A percentile compares a stretch with the other conserved stretches of the same genome.
Evolutionary conservation across 2,329 filamentous ascomycete genomes (phyloP).

Genomic region (Huntiella bhutanensis): DNA sequence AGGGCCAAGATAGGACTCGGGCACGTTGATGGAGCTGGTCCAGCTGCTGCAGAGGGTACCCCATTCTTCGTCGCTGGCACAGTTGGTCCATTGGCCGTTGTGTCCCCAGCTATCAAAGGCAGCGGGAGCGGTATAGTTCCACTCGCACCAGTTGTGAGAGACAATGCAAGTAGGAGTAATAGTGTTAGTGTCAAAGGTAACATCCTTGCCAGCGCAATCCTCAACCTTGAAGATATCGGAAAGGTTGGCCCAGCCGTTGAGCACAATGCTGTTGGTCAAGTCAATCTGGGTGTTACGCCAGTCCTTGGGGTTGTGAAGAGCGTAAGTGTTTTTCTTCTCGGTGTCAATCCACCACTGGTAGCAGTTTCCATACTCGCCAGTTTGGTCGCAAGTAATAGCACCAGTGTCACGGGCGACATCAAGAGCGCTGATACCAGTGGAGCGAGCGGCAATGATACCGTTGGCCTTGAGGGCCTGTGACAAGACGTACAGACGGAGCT

Average conservation of each 20-base stretch:
- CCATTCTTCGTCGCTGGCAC: conserved; percentile 14
- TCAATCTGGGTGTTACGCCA: conserved; percentile 14
- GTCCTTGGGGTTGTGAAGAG: conserved; percentile 15
- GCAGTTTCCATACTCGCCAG: conserved; percentile 11
- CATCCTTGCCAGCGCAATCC: conserved; percentile 14
- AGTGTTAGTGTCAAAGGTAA: conserved; percentile 13
- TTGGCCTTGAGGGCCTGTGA: conserved; percentile 14
- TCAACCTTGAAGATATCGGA: conserved; percentile 15
- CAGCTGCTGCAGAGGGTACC: conserved; percentile 13
- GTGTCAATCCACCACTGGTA: conserved; percentile 14
- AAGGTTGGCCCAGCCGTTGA: conserved; percentile 15
- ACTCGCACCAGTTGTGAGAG: conserved; percentile 15
- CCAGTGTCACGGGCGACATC: conserved; percentile 11
- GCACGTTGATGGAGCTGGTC: conserved; percentile 12
- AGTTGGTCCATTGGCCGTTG: conserved; percentile 14
- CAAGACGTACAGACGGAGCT: conserved; percentile 14
- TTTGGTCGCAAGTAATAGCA: conserved; percentile 9
- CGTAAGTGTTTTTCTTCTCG: conserved; percentile 14
- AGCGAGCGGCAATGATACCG: conserved; percentile 14
- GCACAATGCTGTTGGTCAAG: conserved; percentile 13
- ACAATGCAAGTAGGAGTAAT: conserved; percentile 14
- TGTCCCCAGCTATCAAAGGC: neutral
- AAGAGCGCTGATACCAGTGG: conserved; percentile 14
- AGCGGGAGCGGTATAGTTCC: conserved; percentile 12
- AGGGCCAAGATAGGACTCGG: conserved; percentile 15